Evolutionary conservation across 352 stramenopile genomes (phyloP).

Genomic region (Phytophthora agathidicida): DNA sequence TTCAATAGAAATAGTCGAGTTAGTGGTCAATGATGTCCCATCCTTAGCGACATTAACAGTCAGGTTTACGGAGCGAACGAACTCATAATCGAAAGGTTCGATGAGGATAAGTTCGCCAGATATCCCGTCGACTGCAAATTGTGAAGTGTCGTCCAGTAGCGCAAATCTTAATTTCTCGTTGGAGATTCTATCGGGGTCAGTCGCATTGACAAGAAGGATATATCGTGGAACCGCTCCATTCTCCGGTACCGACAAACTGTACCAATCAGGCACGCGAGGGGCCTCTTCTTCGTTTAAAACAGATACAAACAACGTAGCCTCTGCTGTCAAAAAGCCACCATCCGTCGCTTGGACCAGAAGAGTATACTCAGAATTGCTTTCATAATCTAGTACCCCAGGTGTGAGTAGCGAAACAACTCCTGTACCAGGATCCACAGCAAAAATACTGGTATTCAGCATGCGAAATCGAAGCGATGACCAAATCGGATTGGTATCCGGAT

Average conservation of each 20-base stretch:
- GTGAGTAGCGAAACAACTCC: constrained; percentile 15
- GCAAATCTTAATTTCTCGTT: constrained; percentile 38
- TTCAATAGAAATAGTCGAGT: constrained; percentile 11
- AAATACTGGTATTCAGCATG: constrained; percentile 18
- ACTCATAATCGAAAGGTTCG: constrained; percentile 26
- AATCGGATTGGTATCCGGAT: constrained; percentile 12
- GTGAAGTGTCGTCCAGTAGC: constrained; percentile 1
- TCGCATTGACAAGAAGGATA: constrained; percentile 48
- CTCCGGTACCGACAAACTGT: constrained; percentile 26
- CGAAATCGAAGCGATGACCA: constrained; percentile 27
- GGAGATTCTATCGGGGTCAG: constrained; percentile 48
- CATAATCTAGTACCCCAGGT: constrained; percentile 24
- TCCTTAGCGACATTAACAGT: constrained; percentile 23
- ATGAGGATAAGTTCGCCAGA: constrained; percentile 21
- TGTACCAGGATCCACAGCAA: constrained; percentile 13
- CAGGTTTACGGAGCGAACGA: constrained; percentile 1
- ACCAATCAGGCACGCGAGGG: constrained; percentile 1
- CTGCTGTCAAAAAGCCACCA: constrained; percentile 16
- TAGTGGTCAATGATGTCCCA: constrained; percentile 6
- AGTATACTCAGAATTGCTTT: constrained; percentile 16
- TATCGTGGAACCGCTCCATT: constrained; percentile 45
- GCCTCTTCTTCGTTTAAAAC: constrained; percentile 31
- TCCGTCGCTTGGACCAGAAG: constrained; percentile 23
- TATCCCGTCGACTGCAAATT: constrained; percentile 18
- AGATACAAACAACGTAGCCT: constrained; percentile 20